Conservation (phyloP, 176 grass and related monocot genomes). For the Carex cristatella region DNA sequence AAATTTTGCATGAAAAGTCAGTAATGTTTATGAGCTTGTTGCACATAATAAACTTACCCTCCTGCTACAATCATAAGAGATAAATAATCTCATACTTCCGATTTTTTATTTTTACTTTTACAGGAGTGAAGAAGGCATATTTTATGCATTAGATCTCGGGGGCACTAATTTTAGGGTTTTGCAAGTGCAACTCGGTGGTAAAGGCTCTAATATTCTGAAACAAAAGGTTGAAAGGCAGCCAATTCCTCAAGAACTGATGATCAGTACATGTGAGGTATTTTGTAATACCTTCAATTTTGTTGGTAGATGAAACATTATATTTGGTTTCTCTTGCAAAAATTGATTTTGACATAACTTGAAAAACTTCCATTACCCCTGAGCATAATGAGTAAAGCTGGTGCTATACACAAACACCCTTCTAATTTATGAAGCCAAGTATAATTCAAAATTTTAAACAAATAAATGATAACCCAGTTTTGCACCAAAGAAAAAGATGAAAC, state of each 20-base stretch:
- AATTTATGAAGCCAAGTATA: not conserved
- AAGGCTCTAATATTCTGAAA: slow-evolving; percentile 48
- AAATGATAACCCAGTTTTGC: not conserved
- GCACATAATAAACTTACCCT: not conserved
- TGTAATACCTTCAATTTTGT: not conserved
- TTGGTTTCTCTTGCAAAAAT: not conserved
- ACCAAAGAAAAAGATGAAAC: not conserved
- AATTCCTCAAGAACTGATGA: slow-evolving; percentile 59
- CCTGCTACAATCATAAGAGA: not conserved
- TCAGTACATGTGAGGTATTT: slow-evolving; percentile 66
- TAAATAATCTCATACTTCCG: not conserved
- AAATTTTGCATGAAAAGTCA: not conserved
- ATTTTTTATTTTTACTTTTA: not conserved
- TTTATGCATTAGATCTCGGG: slow-evolving; percentile 80
- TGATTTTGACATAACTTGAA: not conserved
- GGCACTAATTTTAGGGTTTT: slow-evolving; percentile 84
- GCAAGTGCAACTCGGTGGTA: slow-evolving; percentile 59
- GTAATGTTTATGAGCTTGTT: not conserved
- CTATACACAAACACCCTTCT: not conserved
- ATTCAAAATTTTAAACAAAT: not conserved
- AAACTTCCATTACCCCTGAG: not conserved
- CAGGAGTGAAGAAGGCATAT: slow-evolving; percentile 83
- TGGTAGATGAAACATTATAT: not conserved
- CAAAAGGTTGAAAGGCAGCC: slow-evolving; percentile 51
- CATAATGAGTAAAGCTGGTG: not conserved